phyloP scores from a whole-genome alignment of 1,284 basidiomycete genomes.

The Ceratobasidium sp. region DNA sequence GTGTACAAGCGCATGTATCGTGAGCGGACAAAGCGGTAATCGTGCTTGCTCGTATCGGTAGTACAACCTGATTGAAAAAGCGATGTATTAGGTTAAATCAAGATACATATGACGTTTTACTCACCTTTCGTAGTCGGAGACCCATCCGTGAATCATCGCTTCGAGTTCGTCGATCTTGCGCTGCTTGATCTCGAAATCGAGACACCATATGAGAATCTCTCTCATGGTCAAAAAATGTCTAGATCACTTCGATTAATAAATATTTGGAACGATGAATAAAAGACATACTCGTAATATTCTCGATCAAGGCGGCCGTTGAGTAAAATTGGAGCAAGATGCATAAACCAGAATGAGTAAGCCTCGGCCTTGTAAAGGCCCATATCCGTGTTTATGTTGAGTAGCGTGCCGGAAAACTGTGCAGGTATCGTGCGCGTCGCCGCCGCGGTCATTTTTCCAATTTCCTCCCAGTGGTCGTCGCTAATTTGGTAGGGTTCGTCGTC shows the following conservation, averaged over 20 bases:
- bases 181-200: background rate
- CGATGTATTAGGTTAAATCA: background rate
- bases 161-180: conserved; percentile 9
- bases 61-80: conserved; percentile 49
- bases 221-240: conserved; percentile 16
- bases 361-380: conserved; percentile 7
- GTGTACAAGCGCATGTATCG: conserved; percentile 52
- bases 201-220: conserved; percentile 22
- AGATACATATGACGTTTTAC: background rate
- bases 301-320: conserved; percentile 6
- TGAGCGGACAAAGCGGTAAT: conserved; percentile 49
- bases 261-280: background rate
- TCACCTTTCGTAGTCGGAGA: conserved; percentile 16
- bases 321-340: conserved; percentile 18
- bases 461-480: background rate
- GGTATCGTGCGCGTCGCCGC: conserved; percentile 43
- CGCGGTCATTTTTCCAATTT: conserved; percentile 30
- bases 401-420: conserved; percentile 41
- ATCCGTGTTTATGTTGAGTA: conserved; percentile 18
- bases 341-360: conserved; percentile 15
- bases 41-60: conserved; percentile 49
- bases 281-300: conserved; percentile 15
- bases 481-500: conserved; percentile 15
- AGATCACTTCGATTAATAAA: background rate
- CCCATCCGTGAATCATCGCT: conserved; percentile 5